phyloP scores from a whole-genome alignment of 1,139 yeast genomes.

The Lodderomyces oxycetoniae region DNA sequence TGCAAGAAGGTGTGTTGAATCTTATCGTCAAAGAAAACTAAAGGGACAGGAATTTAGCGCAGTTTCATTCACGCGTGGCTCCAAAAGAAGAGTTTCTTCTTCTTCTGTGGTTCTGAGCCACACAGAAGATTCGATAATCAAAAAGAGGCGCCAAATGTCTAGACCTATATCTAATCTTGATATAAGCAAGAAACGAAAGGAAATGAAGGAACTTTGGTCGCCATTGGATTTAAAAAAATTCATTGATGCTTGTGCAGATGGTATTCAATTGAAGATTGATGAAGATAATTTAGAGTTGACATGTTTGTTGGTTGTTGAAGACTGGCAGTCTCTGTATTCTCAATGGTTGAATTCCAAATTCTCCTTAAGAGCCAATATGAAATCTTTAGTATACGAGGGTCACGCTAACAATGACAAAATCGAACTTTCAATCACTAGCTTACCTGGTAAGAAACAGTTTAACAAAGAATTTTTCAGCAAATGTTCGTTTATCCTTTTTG shows the following conservation, averaged over 20 bases:
- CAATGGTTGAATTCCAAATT: constrained; percentile 46
- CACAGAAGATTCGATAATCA: constrained; percentile 2
- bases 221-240: constrained; percentile 32
- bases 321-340: constrained; percentile 39
- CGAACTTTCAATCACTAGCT: constrained; percentile 26
- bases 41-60: constrained; percentile 43
- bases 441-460: constrained; percentile 35
- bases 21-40: constrained; percentile 23
- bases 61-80: constrained; percentile 24
- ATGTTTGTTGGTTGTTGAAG: constrained; percentile 40
- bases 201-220: constrained; percentile 36
- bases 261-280: constrained; percentile 21
- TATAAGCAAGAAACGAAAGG: constrained; percentile 24
- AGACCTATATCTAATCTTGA: constrained; percentile 10
- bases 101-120: constrained; percentile 13
- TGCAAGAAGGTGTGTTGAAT: constrained; percentile 23
- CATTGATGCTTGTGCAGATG: constrained; percentile 19
- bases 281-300: constrained; percentile 20
- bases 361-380: constrained; percentile 25
- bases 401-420: constrained; percentile 21
- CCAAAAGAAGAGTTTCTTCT: constrained; percentile 17
- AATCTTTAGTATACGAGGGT: constrained; percentile 26
- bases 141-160: constrained; percentile 11
- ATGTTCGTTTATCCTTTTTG: constrained; percentile 40
- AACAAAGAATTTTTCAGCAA: constrained; percentile 34